Evolutionary conservation across 2,329 filamentous ascomycete genomes (phyloP).

Genomic region (Xylariaceae sp.): DNA sequence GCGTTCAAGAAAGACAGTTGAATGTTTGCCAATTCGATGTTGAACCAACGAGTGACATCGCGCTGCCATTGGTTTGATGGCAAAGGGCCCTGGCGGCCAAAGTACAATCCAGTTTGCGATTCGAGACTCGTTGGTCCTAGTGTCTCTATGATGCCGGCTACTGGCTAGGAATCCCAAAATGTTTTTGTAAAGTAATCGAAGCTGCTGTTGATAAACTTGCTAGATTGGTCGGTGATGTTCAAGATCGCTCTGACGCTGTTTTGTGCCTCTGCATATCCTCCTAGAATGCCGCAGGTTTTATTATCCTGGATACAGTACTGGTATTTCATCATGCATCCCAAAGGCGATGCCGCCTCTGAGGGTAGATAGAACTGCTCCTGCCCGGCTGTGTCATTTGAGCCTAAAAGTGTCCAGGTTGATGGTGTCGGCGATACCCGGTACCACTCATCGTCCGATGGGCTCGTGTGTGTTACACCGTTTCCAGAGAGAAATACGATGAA

Average conservation of each 20-base stretch:
- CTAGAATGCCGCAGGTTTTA: neutral
- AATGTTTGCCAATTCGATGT: constrained; percentile 8
- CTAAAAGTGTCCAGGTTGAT: no score
- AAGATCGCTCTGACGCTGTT: neutral
- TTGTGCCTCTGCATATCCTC: neutral
- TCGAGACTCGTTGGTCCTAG: neutral
- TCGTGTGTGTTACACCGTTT: neutral
- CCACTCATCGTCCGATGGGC: neutral
- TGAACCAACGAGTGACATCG: constrained; percentile 5
- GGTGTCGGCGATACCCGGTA: neutral
- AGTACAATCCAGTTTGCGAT: neutral
- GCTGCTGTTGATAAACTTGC: neutral
- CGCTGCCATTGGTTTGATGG: neutral
- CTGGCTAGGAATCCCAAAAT: neutral
- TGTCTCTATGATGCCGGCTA: no score
- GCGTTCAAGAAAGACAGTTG: neutral
- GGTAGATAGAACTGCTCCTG: neutral
- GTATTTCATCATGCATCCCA: neutral
- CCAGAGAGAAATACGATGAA: neutral
- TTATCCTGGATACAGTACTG: neutral
- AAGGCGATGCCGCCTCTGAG: neutral
- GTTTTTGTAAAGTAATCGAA: neutral
- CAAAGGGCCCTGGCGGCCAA: neutral
- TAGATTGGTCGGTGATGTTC: neutral
- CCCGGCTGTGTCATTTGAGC: no score